Evolutionary conservation across 148 eudicot genomes (phyloP), one percentile per base, ranked within the genome.

Genomic region (Suaeda aralocaspica): DNA sequence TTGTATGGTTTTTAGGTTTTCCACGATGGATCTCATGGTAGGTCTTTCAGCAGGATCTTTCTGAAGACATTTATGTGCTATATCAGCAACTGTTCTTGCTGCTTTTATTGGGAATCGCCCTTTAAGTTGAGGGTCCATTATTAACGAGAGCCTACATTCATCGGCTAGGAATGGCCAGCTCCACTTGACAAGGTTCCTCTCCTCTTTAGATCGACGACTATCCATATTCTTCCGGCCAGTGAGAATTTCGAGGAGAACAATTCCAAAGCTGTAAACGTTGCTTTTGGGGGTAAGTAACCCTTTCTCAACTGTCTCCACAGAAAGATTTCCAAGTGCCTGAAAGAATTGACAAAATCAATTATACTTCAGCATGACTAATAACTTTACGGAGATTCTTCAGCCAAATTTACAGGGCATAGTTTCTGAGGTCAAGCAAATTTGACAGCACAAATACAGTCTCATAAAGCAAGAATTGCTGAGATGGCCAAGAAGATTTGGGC

Each of bases 21-120:
- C 88, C 26, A 76, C 80, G 2, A 90, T 65, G 9, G 78, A 83
- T 84, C 98, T 88, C 98, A 90, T 88, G 30, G 98, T 93, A 59
- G 98, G 97, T 74, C 98, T 83, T 64, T 88, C 97, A 8, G 96
- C 87, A 42, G 98, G 97, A 73, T 91, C 98, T 58, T 82, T 88
- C 56, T 83, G 98, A 48, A 94, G 97, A 66, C 98, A 91, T 73
- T 78, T 70, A 72, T 87, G 96, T 25, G 98, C 96, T 70, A 93
- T 72, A 69, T 87, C 91, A 26, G 98, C 97, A 30, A 94, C 84
- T 52, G 86, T 82, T 56, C 88, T 75, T 4, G 98, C 91, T 63
- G 97, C 98, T 83, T 84, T 84, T 53, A 80, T 71, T 9, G 97
- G 96, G 73, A 87, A 89, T 12, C 96, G 83, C 4, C 98, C 89